Base-by-base conservation (phyloP, 805 yeast genomes). In the Saitoella complicata region DNA sequence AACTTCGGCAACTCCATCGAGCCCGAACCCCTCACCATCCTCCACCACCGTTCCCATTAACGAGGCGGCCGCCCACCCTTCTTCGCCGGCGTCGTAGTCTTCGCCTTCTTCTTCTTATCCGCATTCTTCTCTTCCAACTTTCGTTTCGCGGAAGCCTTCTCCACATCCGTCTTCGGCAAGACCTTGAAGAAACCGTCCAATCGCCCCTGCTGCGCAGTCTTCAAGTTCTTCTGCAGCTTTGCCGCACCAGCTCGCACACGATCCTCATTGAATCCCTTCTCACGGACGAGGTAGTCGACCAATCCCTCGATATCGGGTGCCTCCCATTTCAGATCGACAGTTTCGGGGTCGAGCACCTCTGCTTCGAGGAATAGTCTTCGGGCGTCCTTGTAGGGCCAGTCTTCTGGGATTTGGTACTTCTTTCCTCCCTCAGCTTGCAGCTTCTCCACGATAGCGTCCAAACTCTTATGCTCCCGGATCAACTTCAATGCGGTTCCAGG, bases 261-360 rank as follows among this genome's bases (percentile, higher is more conserved):
- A 42, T 88, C 96, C 57, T 91, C 98, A 50, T 78, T 80, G 62
- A 91, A 91, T 0, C 95, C 95, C 58, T 88, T 87, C 48, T 85
- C 80, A 43, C 69, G 73, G 33, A 85, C 94, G 78, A 91, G 73
- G 53, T 73, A 88, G 38, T 85, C 75, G 12, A 87, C 68, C 44
- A 91, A 68, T 1, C 83, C 95, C 6, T 82, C 88, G 39, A 79
- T 73, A 56, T 91, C 81, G 1, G 98, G 98, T 48, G 80, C 87
- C 2, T 59, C 63, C 97, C 97, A 91, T 59, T 86, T 85, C 55
- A 91, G 58, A 2, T 73, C 73, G 7, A 84, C 66, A 0, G 76
- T 78, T 1, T 65, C 63, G 1, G 81, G 77, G 35, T 72, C 69
- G 5, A 68, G 58, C 3, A 86, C 84, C 31, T 88, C 97, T 0